Conservation (phyloP, 106 monocot species). For the Dactylorhiza incarnata region DNA sequence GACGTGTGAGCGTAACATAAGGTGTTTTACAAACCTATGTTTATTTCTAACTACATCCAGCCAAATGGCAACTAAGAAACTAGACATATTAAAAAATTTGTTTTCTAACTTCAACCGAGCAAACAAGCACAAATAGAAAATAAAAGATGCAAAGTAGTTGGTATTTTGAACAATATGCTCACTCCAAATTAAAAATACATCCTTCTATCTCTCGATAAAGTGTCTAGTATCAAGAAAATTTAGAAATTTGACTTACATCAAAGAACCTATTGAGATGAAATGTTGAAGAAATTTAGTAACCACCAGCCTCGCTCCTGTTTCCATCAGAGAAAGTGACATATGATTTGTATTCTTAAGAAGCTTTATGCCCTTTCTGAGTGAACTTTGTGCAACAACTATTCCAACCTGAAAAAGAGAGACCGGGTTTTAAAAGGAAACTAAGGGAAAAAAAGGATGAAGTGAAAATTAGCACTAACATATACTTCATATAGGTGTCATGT, state of each 20-base stretch:
- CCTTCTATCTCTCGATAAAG: not conserved
- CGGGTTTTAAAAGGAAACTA: not conserved
- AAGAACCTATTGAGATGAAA: constrained; percentile 48
- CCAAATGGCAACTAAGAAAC: too few species aligned
- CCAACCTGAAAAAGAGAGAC: constrained; percentile 41
- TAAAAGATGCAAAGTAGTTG: not conserved
- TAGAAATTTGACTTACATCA: constrained; percentile 42
- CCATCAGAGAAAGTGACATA: constrained; percentile 66
- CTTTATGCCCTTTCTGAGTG: constrained; percentile 26
- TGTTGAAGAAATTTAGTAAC: constrained; percentile 58
- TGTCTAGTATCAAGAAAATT: not conserved
- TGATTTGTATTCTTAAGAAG: constrained; percentile 47
- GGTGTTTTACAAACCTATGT: too few species aligned
- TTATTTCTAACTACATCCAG: too few species aligned
- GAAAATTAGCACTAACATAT: not conserved
- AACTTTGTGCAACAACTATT: constrained; percentile 33
- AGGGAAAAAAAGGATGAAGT: not conserved
- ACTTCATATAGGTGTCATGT: not conserved
- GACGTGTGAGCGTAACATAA: too few species aligned
- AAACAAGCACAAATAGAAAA: not conserved
- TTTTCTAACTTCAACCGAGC: not conserved
- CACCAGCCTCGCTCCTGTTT: constrained; percentile 62
- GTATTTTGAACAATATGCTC: not conserved
- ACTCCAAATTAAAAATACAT: not conserved
- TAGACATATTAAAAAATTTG: not conserved